Base-by-base conservation (phyloP, 2,329 filamentous ascomycete species). In the Neofusicoccum laricinum region DNA sequence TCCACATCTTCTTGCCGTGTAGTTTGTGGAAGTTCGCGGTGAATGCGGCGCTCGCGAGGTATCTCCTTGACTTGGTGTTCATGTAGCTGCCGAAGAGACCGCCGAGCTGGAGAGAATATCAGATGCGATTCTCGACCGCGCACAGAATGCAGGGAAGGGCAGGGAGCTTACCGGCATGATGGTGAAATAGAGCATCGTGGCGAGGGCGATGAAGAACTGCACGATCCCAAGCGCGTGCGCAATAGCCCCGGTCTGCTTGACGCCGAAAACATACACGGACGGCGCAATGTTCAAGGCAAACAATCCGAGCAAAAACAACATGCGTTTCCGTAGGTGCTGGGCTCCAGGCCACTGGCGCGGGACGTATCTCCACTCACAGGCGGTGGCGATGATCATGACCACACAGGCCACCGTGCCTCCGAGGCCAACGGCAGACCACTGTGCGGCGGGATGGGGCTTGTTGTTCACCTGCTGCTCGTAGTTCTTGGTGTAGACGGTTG, bases 41-140 rank as follows among this genome's bases (percentile, higher is more conserved):
- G 76, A 99, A 99, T 0, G 95, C 99, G 79, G 98, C 95, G 73
- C 93, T 98, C 49, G 95, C 95, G 61, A 99, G 95, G 68, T 99
- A 99, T 67, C 89, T 90, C 51, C 95, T 88, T 12, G 92, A 92
- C 73, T 97, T 94, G 78, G 93, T 93, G 63, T 91, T 94, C 70
- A 76, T 66, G 63, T 76, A 75, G 32, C 71, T 75, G 66, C 72
- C 73, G 40, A 76, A 68, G 40, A 76, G 73, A 43, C 72, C 72
- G 25, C 73, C 73, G 36, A 76, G 70, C 8, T 30, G 25, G 25
- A 30, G 25, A 30, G 25, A 30, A 30, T 4, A 30, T 30, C 25
- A 30, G 25, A 30, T 30, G 25, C 25, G 25, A 30, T 30, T 30
- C 25, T 30, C 25, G 25, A 30, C 25, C 25, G 25, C 25, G 25